These are phyloP conservation scores for Debaryomyces fabryi DNA, from an alignment of 1,139 yeast genomes.

Conservation along the genomic window DNA sequence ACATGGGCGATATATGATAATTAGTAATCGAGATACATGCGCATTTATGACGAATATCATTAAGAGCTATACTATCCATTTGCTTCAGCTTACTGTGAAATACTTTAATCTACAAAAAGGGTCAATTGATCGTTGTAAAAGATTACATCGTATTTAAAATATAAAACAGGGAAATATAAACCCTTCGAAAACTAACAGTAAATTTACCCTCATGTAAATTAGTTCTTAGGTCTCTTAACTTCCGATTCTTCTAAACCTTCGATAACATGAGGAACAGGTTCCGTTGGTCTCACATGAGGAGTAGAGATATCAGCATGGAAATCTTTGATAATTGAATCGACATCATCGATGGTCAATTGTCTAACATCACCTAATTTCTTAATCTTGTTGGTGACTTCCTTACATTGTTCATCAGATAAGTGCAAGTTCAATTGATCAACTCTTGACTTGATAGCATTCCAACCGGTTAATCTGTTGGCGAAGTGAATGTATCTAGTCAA, in stretches of 20 bases:
- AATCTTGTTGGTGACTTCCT: slow-evolving; percentile 55
- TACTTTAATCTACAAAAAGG: not conserved
- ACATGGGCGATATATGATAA: not conserved
- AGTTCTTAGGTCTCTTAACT: slow-evolving; percentile 15
- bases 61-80: no score
- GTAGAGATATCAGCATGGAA: slow-evolving; percentile 41
- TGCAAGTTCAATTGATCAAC: slow-evolving; percentile 52
- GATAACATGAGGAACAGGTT: slow-evolving; percentile 18
- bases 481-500: slow-evolving; percentile 59
- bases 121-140: not conserved
- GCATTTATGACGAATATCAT: not conserved
- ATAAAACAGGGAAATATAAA: not conserved
- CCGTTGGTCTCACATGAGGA: slow-evolving; percentile 25
- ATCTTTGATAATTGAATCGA: slow-evolving; percentile 50
- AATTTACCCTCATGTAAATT: not conserved
- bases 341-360: slow-evolving; percentile 51
- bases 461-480: slow-evolving; percentile 61
- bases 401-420: slow-evolving; percentile 58
- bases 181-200: not conserved
- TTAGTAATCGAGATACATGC: not conserved
- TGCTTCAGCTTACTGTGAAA: no score
- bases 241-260: slow-evolving; percentile 23
- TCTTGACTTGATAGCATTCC: slow-evolving; percentile 53
- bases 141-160: not conserved
- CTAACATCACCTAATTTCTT: slow-evolving; percentile 60